A percentile compares a stretch with the other conserved stretches of the same genome.
phyloP scores from a whole-genome alignment of 805 yeast genomes.

The Candida vaughaniae region DNA sequence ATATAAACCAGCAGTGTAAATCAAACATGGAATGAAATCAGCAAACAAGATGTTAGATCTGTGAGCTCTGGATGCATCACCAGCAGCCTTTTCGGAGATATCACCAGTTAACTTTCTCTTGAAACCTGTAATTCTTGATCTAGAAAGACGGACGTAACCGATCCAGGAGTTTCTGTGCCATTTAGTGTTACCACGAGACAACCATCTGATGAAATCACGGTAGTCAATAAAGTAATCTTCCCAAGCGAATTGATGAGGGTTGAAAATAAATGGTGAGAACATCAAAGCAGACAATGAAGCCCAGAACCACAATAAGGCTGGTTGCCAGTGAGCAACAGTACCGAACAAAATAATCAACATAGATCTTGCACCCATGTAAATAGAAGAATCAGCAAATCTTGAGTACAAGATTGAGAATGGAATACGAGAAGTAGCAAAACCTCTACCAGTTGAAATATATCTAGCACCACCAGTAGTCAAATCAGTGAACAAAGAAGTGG shows the following conservation, averaged over 20 bases:
- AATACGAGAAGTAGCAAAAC: slow-evolving; percentile 72
- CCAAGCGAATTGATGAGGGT: slow-evolving; percentile 97
- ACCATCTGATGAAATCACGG: slow-evolving; percentile 89
- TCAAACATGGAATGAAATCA: slow-evolving; percentile 71
- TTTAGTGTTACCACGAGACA: slow-evolving; percentile 85
- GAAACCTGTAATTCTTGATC: slow-evolving; percentile 91
- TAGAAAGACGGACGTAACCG: slow-evolving; percentile 72
- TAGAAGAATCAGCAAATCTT: slow-evolving; percentile 74
- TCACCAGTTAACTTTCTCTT: slow-evolving; percentile 71
- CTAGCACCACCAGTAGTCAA: slow-evolving; percentile 76
- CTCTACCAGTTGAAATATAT: slow-evolving; percentile 81
- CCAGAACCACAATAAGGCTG: slow-evolving; percentile 97
- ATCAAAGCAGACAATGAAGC: slow-evolving; percentile 82
- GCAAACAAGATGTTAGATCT: slow-evolving; percentile 75
- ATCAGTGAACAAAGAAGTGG: slow-evolving; percentile 67
- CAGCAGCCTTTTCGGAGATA: slow-evolving; percentile 63
- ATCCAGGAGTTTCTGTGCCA: slow-evolving; percentile 91
- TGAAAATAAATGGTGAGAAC: slow-evolving; percentile 91
- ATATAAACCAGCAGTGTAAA: slow-evolving; percentile 69
- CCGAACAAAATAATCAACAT: slow-evolving; percentile 71
- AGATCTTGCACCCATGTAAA: slow-evolving; percentile 80
- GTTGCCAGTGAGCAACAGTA: slow-evolving; percentile 83
- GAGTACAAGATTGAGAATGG: slow-evolving; percentile 66
- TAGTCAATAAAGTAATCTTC: slow-evolving; percentile 95
- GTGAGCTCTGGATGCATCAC: slow-evolving; percentile 74